Base-by-base conservation (phyloP, 306 rosid species). In the Alnus rubra region DNA sequence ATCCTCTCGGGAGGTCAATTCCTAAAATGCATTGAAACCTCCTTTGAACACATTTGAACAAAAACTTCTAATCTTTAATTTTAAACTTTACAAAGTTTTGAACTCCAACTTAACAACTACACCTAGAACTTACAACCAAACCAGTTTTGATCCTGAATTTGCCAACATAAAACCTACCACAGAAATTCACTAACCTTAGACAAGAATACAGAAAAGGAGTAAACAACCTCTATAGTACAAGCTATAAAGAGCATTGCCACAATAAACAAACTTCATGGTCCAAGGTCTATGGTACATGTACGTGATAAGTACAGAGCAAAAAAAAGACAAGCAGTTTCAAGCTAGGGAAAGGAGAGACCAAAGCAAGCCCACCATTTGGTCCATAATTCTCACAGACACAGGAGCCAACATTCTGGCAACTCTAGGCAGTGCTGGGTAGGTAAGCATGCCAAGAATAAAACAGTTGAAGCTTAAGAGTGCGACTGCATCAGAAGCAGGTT, bases 381-480 rank as follows among this genome's bases (percentile, higher is more conserved):
- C 78, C 23, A 56, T 9, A 35, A 84, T 35, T 30, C 84, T 75
- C 1, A 47, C 67, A 31, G 82, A 83, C 12, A 76, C 9, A n/a
- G 91, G 92, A 73, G 86, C 81, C 69, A 89, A 62, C 76, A 80
- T 51, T 9, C 53, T 81, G 33, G 83, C 87, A 35, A 87, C 79
- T 74, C 64, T 87, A 50, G 97, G 96, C 35, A 94, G 78, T 2
- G 92, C 89, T 0, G 98, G 98, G 86, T 89, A 92, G 39, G 88
- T 79, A 70, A 93, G 85, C 52, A 89, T 88, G 42, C 97, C 99
- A 50, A 95, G 99, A 67, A 93, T 76, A 75, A 93, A 93, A 85
- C 97, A 95, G 82, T 95, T 95, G 86, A 93, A 78, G 86, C 94
- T 88, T 69, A 95, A 75, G 75, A 95, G 96, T 65, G 93, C 91